These are phyloP conservation scores for Tagetes patula DNA, from an alignment of 129 eudicot species.

Conservation along the genomic window DNA sequence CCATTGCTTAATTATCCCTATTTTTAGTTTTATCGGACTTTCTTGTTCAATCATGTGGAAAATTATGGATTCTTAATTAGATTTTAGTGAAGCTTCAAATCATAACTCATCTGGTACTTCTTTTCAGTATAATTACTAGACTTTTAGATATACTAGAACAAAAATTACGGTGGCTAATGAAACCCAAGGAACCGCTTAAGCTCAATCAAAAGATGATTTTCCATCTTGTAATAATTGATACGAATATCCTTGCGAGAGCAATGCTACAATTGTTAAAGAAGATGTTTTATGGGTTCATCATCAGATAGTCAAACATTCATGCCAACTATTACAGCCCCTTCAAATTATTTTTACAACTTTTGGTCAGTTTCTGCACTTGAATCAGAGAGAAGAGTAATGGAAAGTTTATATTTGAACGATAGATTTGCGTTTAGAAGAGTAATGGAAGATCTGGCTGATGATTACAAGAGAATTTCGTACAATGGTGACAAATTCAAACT, in stretches of 20 bases:
- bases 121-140: constrained; percentile 91
- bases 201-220: constrained; percentile 58
- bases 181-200: constrained; percentile 40
- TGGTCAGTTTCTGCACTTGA: constrained; percentile 92
- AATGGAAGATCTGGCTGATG: too few relatives aligned
- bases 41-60: constrained; percentile 91
- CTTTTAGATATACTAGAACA: constrained; percentile 88
- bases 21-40: constrained; percentile 78
- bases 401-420: too few relatives aligned
- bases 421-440: too few relatives aligned
- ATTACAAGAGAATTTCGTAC: too few relatives aligned
- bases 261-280: constrained; percentile 45
- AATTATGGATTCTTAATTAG: constrained; percentile 77
- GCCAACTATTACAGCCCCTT: constrained; percentile 55
- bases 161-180: constrained; percentile 75
- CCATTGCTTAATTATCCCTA: constrained; percentile 90
- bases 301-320: constrained; percentile 48
- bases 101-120: constrained; percentile 84
- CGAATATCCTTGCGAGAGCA: constrained; percentile 46
- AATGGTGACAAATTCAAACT: too few relatives aligned
- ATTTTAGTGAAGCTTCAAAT: constrained; percentile 80
- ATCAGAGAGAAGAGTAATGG: too few relatives aligned
- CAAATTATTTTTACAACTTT: constrained; percentile 79
- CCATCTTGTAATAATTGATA: constrained; percentile 46
- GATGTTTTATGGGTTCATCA: constrained; percentile 84